Conservation (phyloP, 768 basidiomycete genomes). For the Termitomyces sp. region DNA sequence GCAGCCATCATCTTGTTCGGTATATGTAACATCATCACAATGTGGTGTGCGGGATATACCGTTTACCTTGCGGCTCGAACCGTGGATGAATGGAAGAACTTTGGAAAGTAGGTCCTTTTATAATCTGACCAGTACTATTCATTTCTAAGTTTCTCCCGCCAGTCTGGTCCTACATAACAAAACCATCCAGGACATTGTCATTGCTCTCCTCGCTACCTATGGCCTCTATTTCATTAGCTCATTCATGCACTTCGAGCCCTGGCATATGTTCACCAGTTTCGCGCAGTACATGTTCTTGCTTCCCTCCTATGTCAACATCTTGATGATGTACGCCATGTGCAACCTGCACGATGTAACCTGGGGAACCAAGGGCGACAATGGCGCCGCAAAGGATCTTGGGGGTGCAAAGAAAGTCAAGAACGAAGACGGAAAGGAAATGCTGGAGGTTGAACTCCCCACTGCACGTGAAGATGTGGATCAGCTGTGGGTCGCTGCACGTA, state of each 20-base stretch:
- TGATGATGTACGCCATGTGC: slow-evolving; percentile 96
- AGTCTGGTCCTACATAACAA: slow-evolving; percentile 59
- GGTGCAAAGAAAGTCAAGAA: slow-evolving; percentile 86
- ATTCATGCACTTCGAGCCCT: slow-evolving; percentile 88
- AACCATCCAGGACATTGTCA: slow-evolving; percentile 80
- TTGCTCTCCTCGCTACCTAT: slow-evolving; percentile 73
- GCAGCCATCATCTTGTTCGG: slow-evolving; percentile 76
- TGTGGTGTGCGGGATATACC: slow-evolving; percentile 90
- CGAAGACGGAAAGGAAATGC: slow-evolving; percentile 78
- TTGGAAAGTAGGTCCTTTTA: slow-evolving; percentile 50
- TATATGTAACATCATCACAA: slow-evolving; percentile 68
- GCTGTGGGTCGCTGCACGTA: slow-evolving; percentile 75
- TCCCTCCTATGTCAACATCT: slow-evolving; percentile 71
- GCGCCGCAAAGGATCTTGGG: slow-evolving; percentile 81
- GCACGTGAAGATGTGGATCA: slow-evolving; percentile 84
- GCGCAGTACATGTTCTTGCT: slow-evolving; percentile 88
- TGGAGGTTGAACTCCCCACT: slow-evolving; percentile 83
- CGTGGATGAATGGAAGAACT: slow-evolving; percentile 67
- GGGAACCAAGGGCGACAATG: slow-evolving; percentile 94
- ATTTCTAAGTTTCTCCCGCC: slow-evolving; percentile 1
- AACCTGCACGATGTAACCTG: slow-evolving; percentile 86
- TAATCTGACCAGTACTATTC: not conserved
- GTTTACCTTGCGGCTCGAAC: slow-evolving; percentile 80
- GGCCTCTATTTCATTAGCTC: slow-evolving; percentile 83
- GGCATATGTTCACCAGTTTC: slow-evolving; percentile 97